Conservation (phyloP, 768 basidiomycete species). For the Lactarius sp. region DNA sequence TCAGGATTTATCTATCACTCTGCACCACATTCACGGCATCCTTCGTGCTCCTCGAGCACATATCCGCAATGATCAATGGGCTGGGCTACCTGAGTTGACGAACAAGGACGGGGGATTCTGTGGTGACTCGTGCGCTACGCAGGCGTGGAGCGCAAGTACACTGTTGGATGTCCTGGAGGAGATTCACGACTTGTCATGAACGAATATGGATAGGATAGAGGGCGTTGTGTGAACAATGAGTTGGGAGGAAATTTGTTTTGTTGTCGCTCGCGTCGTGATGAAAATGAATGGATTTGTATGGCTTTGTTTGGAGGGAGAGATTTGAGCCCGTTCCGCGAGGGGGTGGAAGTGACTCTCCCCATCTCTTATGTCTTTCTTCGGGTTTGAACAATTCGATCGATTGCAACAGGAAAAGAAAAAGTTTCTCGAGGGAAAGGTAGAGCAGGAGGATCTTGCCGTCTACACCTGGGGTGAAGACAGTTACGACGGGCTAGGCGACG, state of each 20-base stretch:
- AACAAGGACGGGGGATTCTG: conserved; percentile 82
- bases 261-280: background rate
- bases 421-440: conserved; percentile 41
- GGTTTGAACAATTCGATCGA: conserved; percentile 50
- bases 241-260: background rate
- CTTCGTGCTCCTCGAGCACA: conserved; percentile 68
- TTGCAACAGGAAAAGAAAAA: conserved; percentile 60
- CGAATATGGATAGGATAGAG: background rate
- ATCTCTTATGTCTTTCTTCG: conserved; percentile 72
- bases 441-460: conserved; percentile 81
- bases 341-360: background rate
- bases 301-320: conserved; percentile 18
- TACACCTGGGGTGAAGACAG: conserved; percentile 91
- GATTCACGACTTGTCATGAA: conserved; percentile 44
- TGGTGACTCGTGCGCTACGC: conserved; percentile 84
- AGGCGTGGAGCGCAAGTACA: conserved; percentile 96
- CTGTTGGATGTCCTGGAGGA: conserved; percentile 83
- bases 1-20: conserved; percentile 63
- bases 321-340: background rate
- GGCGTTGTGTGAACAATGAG: background rate
- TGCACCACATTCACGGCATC: conserved; percentile 74
- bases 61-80: conserved; percentile 82
- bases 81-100: conserved; percentile 89
- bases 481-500: conserved; percentile 86
- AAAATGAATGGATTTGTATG: conserved; percentile 15